phyloP scores from a whole-genome alignment of 2,329 filamentous ascomycete species.

The Aspergillus amoenus region DNA sequence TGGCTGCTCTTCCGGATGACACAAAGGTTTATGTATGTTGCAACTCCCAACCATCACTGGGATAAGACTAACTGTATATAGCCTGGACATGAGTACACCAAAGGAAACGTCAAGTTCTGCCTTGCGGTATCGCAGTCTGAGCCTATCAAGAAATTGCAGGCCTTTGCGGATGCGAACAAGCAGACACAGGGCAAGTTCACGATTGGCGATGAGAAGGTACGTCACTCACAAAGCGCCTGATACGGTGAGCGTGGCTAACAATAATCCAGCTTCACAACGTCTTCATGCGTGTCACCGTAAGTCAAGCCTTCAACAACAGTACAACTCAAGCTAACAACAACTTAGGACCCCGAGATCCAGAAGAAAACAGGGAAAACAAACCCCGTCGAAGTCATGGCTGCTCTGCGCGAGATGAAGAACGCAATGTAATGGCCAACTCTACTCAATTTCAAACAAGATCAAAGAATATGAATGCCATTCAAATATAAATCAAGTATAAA shows the following conservation, averaged over 20 bases:
- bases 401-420: slow-evolving; percentile 83
- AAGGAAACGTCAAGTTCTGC: slow-evolving; percentile 87
- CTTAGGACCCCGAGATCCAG: slow-evolving; percentile 76
- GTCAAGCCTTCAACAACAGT: slow-evolving; percentile 26
- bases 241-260: not conserved
- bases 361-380: slow-evolving; percentile 78
- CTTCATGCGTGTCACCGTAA: slow-evolving; percentile 84
- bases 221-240: slow-evolving; percentile 12
- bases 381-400: slow-evolving; percentile 79
- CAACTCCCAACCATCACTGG: not conserved
- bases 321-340: slow-evolving; percentile 11
- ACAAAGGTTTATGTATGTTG: slow-evolving; percentile 80
- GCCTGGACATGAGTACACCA: slow-evolving; percentile 99
- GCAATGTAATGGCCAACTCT: slow-evolving; percentile 32
- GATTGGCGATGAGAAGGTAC: slow-evolving; percentile 93
- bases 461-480: not conserved
- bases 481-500: not conserved
- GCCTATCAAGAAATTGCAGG: slow-evolving; percentile 72
- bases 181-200: slow-evolving; percentile 95
- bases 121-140: slow-evolving; percentile 72
- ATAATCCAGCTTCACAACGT: slow-evolving; percentile 78
- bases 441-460: not conserved
- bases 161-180: slow-evolving; percentile 74
- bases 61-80: slow-evolving; percentile 33
- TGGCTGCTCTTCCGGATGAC: slow-evolving; percentile 79